Conservation (phyloP, 1,139 yeast genomes). For the Debaryomyces coudertii region DNA sequence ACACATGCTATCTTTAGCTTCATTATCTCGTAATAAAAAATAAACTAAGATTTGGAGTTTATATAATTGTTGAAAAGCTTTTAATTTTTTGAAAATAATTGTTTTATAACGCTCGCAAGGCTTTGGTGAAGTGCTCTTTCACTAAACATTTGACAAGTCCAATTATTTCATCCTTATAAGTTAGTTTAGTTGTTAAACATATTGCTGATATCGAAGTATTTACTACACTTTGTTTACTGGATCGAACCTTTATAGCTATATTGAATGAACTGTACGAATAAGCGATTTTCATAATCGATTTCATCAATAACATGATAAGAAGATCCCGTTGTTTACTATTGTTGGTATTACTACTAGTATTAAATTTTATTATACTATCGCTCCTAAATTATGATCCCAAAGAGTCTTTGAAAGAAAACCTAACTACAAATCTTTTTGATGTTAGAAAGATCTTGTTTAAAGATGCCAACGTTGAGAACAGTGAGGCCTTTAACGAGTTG, state of each 20-base stretch:
- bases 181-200: not conserved
- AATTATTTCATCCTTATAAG: not conserved
- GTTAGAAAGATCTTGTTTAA: constrained; percentile 5
- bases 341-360: constrained; percentile 18
- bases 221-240: not conserved
- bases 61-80: not conserved
- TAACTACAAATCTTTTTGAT: constrained; percentile 4
- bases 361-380: constrained; percentile 24
- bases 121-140: not conserved
- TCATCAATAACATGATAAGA: constrained; percentile 17
- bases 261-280: constrained; percentile 1
- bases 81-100: not conserved
- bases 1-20: constrained; percentile 59
- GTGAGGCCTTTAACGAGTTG: constrained; percentile 2
- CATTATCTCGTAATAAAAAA: constrained; percentile 18
- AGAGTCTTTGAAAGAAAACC: not conserved
- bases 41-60: not conserved
- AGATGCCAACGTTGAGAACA: constrained; percentile 6
- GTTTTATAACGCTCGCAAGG: not conserved
- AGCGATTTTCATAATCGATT: not conserved
- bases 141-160: not conserved
- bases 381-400: constrained; percentile 12
- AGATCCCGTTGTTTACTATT: constrained; percentile 23
- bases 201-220: not conserved
- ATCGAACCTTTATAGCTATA: not conserved